These are phyloP conservation scores for Morella rubra DNA, from an alignment of 306 rosid genomes.

Conservation along the genomic window DNA sequence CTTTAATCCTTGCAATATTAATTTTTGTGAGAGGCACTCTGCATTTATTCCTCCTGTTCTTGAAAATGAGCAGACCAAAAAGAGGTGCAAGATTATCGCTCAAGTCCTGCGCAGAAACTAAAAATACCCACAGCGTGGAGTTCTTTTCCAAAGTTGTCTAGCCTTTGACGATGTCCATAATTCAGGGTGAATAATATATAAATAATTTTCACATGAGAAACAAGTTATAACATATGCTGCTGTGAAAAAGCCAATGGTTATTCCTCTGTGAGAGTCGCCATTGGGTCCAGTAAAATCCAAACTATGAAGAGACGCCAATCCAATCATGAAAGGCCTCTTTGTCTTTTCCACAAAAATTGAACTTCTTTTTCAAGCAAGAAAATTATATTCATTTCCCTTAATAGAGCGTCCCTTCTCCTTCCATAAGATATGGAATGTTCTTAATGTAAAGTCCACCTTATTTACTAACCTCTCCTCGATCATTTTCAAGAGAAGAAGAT, in stretches of 20 bases:
- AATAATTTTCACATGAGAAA: no score
- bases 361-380: background rate
- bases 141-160: background rate
- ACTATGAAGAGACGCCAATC: slow-evolving; percentile 1
- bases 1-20: background rate
- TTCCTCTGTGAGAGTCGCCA: background rate
- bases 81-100: background rate
- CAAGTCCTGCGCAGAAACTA: background rate
- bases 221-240: background rate
- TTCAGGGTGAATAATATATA: background rate
- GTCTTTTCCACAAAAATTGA: background rate
- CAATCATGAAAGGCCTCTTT: background rate
- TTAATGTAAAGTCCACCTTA: background rate
- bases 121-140: background rate
- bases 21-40: background rate
- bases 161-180: background rate
- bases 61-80: background rate
- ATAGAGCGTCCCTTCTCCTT: no score
- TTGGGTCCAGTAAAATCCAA: background rate
- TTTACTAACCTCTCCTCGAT: background rate
- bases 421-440: background rate
- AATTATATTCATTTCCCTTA: background rate
- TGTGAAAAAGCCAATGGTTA: background rate
- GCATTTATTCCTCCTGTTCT: background rate
- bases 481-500: background rate